Evolutionary conservation across 2,329 filamentous ascomycete genomes (phyloP).

Genomic region (Ascochyta viciae-villosae): DNA sequence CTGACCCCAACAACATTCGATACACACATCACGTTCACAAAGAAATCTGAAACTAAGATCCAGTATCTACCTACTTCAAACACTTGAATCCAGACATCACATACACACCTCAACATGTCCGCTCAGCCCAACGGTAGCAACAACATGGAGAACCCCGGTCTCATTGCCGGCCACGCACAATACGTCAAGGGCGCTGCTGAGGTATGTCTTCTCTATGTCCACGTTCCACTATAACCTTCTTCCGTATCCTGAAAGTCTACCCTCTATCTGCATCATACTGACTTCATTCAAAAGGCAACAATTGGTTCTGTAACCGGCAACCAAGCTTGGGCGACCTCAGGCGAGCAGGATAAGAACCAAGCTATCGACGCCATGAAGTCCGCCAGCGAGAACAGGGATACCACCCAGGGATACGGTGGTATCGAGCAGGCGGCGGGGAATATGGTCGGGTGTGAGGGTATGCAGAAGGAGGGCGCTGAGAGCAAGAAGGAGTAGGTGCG

Average conservation of each 20-base stretch:
- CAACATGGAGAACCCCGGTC: constrained; percentile 59
- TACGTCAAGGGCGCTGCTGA: constrained; percentile 73
- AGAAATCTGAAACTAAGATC: not conserved
- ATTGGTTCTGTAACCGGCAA: constrained; percentile 69
- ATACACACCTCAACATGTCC: constrained; percentile 28
- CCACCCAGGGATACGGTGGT: constrained; percentile 64
- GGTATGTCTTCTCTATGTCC: constrained; percentile 50
- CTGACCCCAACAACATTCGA: not conserved
- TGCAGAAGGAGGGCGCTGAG: constrained; percentile 58
- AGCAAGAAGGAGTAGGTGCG: constrained; percentile 33
- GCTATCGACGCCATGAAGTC: constrained; percentile 69
- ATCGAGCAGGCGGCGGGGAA: constrained; percentile 70
- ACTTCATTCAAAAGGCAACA: constrained; percentile 53
- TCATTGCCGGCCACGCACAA: constrained; percentile 69
- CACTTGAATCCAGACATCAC: not conserved
- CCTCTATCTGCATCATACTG: not conserved
- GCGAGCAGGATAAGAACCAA: constrained; percentile 68
- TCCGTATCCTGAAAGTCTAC: not conserved
- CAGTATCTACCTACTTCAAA: not conserved
- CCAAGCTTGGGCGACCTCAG: constrained; percentile 68
- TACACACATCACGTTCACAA: not conserved
- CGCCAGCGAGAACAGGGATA: constrained; percentile 64
- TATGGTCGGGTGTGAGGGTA: constrained; percentile 71
- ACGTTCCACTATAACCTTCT: not conserved
- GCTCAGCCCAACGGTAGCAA: constrained; percentile 19